A percentile compares a stretch with the other conserved stretches of the same genome.
Evolutionary conservation across 345 rosid species (phyloP).

Genomic region (Sonneratia caseolaris): DNA sequence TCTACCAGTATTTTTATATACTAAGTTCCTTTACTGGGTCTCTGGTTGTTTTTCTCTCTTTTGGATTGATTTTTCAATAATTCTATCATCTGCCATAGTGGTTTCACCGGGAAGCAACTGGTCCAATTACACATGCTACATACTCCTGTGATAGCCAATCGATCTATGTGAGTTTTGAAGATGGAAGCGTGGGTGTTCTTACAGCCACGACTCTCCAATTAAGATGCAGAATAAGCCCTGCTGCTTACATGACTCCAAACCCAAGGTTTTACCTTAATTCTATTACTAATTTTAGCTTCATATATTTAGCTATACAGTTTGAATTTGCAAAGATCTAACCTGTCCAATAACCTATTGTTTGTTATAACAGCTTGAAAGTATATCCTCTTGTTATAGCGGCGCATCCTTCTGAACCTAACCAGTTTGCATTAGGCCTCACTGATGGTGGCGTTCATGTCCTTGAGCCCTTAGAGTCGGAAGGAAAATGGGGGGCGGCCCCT

Average conservation of each 20-base stretch:
- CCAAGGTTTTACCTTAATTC: conserved; percentile 30
- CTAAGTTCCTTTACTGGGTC: not conserved
- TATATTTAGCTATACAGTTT: too few species aligned
- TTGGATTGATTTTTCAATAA: conserved; percentile 2
- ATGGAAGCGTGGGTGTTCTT: conserved; percentile 61
- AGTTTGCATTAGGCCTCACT: conserved; percentile 67
- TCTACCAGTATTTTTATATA: not conserved
- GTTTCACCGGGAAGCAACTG: conserved; percentile 49
- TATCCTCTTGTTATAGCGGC: conserved; percentile 75
- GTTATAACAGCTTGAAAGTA: conserved; percentile 54
- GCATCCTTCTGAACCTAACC: conserved; percentile 62
- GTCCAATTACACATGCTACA: conserved; percentile 71
- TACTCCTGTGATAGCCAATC: conserved; percentile 75
- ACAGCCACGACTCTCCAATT: conserved; percentile 52
- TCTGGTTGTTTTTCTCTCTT: not conserved
- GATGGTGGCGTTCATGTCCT: conserved; percentile 60
- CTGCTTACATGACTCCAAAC: conserved; percentile 59
- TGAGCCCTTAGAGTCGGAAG: conserved; percentile 68
- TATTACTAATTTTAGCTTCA: not conserved
- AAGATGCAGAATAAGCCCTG: conserved; percentile 70
- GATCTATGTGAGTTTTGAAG: conserved; percentile 68
- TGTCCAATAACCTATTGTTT: conserved; percentile 7
- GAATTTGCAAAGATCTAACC: not conserved
- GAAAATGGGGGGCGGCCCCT: conserved; percentile 81
- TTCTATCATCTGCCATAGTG: conserved; percentile 34